Base-by-base conservation (phyloP, 2,329 filamentous ascomycete genomes). In the Cladophialophora yegresii region DNA sequence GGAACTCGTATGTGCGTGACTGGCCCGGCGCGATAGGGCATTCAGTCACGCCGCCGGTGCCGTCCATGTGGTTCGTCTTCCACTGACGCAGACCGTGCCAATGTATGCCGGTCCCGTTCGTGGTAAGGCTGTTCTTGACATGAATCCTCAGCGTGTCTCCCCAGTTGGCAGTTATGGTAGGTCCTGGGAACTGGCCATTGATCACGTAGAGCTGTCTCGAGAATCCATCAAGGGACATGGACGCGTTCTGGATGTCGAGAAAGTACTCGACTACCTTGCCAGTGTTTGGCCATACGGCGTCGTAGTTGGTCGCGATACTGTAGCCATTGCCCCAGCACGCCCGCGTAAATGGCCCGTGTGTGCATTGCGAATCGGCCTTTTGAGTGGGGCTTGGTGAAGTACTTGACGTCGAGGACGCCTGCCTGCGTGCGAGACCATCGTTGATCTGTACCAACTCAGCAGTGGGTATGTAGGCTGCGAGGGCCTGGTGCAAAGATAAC, bases 121-220 rank as follows among this genome's bases (percentile, higher is more conserved):
- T 74, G 13, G 76, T 76, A 74, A 81, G 64, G 61, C 78, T 72
- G 72, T 87, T 89, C 47, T 77, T 83, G 8, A 89, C 81, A 59
- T 83, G 83, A 16, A 86, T 75, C 12, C 75, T 71, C 3, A 87
- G 75, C 23, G 69, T 77, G 70, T 88, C 85, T 20, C 85, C 85
- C 85, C 85, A 87, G 73, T 86, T 82, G 16, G 85, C 87, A 65
- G 83, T 81, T 61, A 92, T 85, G 9, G 82, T 79, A 1, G 89
- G 89, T 0, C 87, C 89, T 0, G 89, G 89, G 66, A 85, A 88
- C 53, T 85, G 82, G 8, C 84, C 84, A 72, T 89, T 89, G 72
- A 90, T 26, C 79, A 81, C 66, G 59, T 68, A 68, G 23, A 80
- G 77, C 0, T 71, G 71, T 22, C 77, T 73, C 23, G 74, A 70